Conservation (phyloP, 345 rosid species). For the Clausena lansium region DNA sequence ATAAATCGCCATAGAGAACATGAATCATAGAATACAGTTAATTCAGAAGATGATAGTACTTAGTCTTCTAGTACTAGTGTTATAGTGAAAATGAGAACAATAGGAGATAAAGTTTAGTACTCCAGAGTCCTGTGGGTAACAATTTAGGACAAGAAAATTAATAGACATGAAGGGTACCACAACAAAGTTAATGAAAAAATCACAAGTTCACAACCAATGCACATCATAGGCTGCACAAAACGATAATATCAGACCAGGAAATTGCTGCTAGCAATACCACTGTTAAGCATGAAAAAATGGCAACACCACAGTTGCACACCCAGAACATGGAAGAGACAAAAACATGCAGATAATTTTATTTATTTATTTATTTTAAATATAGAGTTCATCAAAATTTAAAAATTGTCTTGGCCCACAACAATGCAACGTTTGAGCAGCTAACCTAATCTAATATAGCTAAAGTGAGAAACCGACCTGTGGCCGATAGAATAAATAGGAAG, state of each 20-base stretch:
- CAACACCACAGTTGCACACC: not conserved
- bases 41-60: not conserved
- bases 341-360: not conserved
- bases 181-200: not conserved
- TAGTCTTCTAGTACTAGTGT: not conserved
- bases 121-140: not conserved
- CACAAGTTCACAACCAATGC: not conserved
- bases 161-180: not conserved
- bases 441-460: not conserved
- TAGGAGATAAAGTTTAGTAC: not conserved
- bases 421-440: not conserved
- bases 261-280: not conserved
- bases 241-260: not conserved
- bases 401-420: not conserved
- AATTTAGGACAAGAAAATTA: not conserved
- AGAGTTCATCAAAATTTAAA: not conserved
- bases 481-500: slow-evolving; percentile 87
- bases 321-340: not conserved
- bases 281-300: not conserved
- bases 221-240: not conserved
- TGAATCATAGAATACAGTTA: not conserved
- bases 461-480: slow-evolving; percentile 56
- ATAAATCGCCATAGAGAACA: not conserved
- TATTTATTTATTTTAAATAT: too few species aligned
- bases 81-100: not conserved